These are phyloP conservation scores for Leishmania guyanensis DNA, from an alignment of 208 protist species.

Conservation along the genomic window DNA sequence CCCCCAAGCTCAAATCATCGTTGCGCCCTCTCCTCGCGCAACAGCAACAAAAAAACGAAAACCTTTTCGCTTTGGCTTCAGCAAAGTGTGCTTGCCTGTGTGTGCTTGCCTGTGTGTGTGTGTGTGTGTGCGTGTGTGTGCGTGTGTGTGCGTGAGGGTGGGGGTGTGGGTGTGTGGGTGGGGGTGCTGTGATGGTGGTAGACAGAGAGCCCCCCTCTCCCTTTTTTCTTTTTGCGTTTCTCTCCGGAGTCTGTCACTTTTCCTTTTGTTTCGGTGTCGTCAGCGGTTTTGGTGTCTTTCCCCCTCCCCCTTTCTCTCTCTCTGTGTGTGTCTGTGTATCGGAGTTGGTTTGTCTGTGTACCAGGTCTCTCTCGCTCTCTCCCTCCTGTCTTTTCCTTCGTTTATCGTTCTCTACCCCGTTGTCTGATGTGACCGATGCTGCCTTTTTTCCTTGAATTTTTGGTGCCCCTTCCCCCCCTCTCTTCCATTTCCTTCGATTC, in stretches of 20 bases:
- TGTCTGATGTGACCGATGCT: neutral
- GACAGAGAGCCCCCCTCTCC: no score
- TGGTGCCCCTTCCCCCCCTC: neutral
- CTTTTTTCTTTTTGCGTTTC: no score
- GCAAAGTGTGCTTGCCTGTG: no score
- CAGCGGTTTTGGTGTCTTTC: neutral
- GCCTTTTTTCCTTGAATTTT: neutral
- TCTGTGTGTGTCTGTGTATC: neutral
- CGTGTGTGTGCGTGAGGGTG: neutral
- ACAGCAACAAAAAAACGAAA: neutral
- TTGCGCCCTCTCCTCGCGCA: neutral
- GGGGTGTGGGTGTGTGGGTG: neutral
- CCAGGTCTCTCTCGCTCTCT: neutral
- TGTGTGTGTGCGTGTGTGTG: neutral
- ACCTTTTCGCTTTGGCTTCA: neutral
- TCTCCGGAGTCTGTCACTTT: neutral
- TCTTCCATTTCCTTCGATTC: neutral
- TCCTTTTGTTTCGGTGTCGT: neutral
- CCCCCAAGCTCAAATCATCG: neutral
- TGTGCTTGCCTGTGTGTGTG: neutral
- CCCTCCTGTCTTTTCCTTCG: neutral
- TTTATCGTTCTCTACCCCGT: conserved; percentile 2
- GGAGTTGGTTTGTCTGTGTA: neutral
- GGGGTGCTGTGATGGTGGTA: neutral
- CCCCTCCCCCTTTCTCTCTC: neutral